Conservation (phyloP, 306 rosid genomes). For the Trifolium subterraneum region DNA sequence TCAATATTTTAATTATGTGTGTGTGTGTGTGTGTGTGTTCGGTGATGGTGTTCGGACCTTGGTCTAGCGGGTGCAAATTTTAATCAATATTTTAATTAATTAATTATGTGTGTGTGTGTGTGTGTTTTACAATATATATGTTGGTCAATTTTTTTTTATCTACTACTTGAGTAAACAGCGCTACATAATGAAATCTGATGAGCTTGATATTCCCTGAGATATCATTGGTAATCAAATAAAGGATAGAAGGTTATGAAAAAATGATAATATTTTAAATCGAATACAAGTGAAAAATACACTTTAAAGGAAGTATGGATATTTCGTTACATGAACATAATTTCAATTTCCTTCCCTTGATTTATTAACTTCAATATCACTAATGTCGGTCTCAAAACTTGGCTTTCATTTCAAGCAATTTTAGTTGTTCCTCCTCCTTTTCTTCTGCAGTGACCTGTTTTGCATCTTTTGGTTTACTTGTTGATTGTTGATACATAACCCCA, state of each 20-base stretch:
- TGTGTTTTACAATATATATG: too few relatives aligned
- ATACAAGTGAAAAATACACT: conserved; percentile 41
- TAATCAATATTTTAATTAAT: too few relatives aligned
- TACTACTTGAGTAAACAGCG: conserved; percentile 8
- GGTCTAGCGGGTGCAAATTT: too few relatives aligned
- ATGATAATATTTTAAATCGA: conserved; percentile 18
- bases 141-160: too few relatives aligned
- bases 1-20: too few relatives aligned
- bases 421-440: conserved; percentile 60
- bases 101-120: too few relatives aligned
- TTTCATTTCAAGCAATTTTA: conserved; percentile 68
- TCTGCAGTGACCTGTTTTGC: conserved; percentile 46
- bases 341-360: conserved; percentile 51
- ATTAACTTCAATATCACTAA: conserved; percentile 39
- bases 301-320: conserved; percentile 24
- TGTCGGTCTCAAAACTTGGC: conserved; percentile 40
- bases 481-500: conserved; percentile 77
- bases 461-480: conserved; percentile 69
- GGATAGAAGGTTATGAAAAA: conserved; percentile 25
- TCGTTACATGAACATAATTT: conserved; percentile 26
- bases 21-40: too few relatives aligned
- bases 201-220: conserved; percentile 25
- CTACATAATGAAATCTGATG: conserved; percentile 21
- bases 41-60: too few relatives aligned
- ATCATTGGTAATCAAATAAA: conserved; percentile 26